Evolutionary conservation across 306 rosid species (phyloP).

Genomic region (Rubus parviflorus): DNA sequence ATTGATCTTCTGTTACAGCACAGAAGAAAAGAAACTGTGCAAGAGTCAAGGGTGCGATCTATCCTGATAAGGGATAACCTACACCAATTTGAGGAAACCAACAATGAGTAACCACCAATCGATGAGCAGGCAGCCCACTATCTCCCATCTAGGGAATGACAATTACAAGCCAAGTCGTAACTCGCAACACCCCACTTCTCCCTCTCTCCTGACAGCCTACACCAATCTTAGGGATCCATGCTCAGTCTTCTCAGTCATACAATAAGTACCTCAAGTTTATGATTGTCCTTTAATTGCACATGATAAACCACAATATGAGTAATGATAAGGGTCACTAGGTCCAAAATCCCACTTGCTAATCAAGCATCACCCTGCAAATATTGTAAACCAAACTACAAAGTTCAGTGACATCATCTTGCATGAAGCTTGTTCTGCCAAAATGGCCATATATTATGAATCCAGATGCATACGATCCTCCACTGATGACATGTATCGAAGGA

Average conservation of each 20-base stretch:
- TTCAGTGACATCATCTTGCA: slow-evolving; percentile 25
- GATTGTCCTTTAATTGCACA: slow-evolving; percentile 26
- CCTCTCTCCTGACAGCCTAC: slow-evolving; percentile 25
- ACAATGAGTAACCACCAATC: slow-evolving; percentile 13
- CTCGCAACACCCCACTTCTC: slow-evolving; percentile 27
- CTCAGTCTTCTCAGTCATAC: slow-evolving; percentile 24
- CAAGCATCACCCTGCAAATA: neutral
- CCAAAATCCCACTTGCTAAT: neutral
- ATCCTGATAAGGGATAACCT: slow-evolving; percentile 13
- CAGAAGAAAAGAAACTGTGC: neutral
- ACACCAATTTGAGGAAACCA: slow-evolving; percentile 14
- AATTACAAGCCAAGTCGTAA: slow-evolving; percentile 12
- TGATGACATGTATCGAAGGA: slow-evolving; percentile 27
- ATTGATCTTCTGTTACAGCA: slow-evolving; percentile 17
- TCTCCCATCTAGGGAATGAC: slow-evolving; percentile 22
- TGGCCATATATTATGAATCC: slow-evolving; percentile 15
- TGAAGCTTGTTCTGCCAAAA: slow-evolving; percentile 9
- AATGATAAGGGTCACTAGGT: slow-evolving; percentile 17
- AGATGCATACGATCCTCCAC: slow-evolving; percentile 32
- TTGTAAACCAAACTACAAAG: slow-evolving; percentile 13
- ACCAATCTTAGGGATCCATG: slow-evolving; percentile 21
- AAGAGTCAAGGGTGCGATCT: slow-evolving; percentile 8
- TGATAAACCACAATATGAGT: slow-evolving; percentile 18
- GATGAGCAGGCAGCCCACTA: slow-evolving; percentile 19
- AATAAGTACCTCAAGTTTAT: slow-evolving; percentile 27